Base-by-base conservation (phyloP, 2,329 filamentous ascomycete genomes). In the Penicillium hesseltinei region DNA sequence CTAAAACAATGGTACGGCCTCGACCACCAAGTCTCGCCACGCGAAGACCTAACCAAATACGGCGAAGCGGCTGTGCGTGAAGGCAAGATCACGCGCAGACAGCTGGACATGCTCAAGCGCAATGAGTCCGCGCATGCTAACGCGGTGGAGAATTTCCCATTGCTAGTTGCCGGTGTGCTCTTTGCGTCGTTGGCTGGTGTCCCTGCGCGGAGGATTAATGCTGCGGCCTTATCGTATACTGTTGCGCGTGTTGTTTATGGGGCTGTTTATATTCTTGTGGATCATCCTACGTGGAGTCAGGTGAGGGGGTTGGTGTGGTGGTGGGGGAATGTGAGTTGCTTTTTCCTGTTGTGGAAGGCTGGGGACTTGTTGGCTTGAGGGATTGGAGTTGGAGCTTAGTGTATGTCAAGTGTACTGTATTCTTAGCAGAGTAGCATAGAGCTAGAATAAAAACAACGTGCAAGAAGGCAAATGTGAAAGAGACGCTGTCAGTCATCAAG, bases 111-210 rank as follows among this genome's bases (percentile, higher is more conserved):
- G 69, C 63, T 82, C 19, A 73, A 72, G 49, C 75, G 80, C 31
- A 73, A 75, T 59, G 77, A 81, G 56, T 63, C 71, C 5, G 79
- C 78, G n/a, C 76, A 78, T 58, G 76, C 77, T 13, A 82, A 82
- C 54, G 73, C 77, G 0, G 73, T 81, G 2, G 65, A 68, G 51
- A 67, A 67, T 31, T 69, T 62, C 33, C 25, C 64, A 2, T 44
- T 80, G 25, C 15, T 50, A n/a, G 25, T 50, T 21, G 23, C 47
- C 1, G 35, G 47, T 4, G 67, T 80, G 57, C 45, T 76, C 2
- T 73, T 77, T 48, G 77, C 77, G 0, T 71, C 74, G 2, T 58
- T 76, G 15, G 70, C 77, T 0, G 74, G 75, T 5, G 72, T 82
- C 23, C 65, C 73, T 0, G 54, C 51, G 3, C 58, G 57, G 2